These are phyloP conservation scores for Leccinum longicurvipes DNA, from an alignment of 768 basidiomycete genomes.

Conservation along the genomic window DNA sequence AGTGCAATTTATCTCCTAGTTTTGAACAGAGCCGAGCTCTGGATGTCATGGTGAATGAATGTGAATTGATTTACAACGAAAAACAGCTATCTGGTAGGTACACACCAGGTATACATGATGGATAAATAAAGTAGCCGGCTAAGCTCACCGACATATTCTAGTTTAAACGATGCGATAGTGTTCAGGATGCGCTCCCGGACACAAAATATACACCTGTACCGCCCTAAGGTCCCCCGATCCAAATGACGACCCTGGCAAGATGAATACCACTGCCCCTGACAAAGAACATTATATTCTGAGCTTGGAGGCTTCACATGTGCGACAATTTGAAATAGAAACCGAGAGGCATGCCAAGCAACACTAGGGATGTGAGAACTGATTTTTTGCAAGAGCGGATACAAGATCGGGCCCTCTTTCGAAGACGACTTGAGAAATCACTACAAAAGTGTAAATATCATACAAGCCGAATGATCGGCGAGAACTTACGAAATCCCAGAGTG, in stretches of 20 bases:
- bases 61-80: not conserved
- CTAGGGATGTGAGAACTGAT: constrained; percentile 2
- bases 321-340: constrained; percentile 2
- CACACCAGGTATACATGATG: not conserved
- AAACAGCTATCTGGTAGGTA: not conserved
- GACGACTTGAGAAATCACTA: constrained; percentile 20
- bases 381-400: not conserved
- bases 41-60: not conserved
- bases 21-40: not conserved
- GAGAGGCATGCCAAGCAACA: constrained; percentile 4
- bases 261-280: constrained; percentile 2
- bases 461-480: constrained; percentile 1
- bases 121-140: constrained; percentile 6
- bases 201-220: constrained; percentile 2
- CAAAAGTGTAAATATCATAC: constrained; percentile 1
- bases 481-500: constrained; percentile 65
- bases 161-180: constrained; percentile 1
- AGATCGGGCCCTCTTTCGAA: not conserved
- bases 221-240: constrained; percentile 1
- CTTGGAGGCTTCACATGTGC: constrained; percentile 4
- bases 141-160: constrained; percentile 11
- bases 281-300: constrained; percentile 1
- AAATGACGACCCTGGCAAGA: not conserved
- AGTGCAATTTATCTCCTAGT: constrained; percentile 1
- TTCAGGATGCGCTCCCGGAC: constrained; percentile 1